Base-by-base conservation (phyloP, 768 basidiomycete genomes). In the Lactifluus piperatus region DNA sequence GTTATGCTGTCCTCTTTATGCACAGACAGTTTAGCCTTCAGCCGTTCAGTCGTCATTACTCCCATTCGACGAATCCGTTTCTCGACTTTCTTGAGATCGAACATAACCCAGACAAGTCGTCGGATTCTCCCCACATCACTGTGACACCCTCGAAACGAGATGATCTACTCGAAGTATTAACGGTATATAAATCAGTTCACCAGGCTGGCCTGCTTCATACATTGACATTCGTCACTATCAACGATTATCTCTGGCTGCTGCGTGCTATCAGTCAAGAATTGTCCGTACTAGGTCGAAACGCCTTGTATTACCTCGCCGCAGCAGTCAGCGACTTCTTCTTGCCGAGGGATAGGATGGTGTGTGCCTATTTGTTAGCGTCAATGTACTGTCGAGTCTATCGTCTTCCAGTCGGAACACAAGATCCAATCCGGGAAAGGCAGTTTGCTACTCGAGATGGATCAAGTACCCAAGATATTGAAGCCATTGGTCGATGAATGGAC, bases 321-420 rank as follows among this genome's bases (percentile, higher is more conserved):
- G 97, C 97, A 5, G 97, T 98, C 49, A 94, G 91, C 72, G 97
- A 99, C 72, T 99, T 99, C 71, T 99, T 95, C 78, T 75, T 99
- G 32, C 97, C 95, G 0, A 79, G 83, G 57, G 88, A 94, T 68
- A 88, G 83, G 70, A 82, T 98, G 85, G 95, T 91, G 60, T 61
- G 85, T 45, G n/a, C 48, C 22, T 24, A 39, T 32, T 57, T 54
- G 32, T 16, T 43, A 54, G 13, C 27, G n/a, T 26, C 36, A 16
- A 9, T 45, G 20, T 22, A 18, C 30, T 51, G 47, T 50, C 46
- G n/a, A 61, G 20, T n/a, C 32, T 18, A 37, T 30, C 9, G 32
- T n/a, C 41, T 30, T 10, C 0, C 67, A 97, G 95, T 88, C 92
- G 1, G 93, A 92, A 73, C 97, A 99, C 74, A 99, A 99, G 75